Evolutionary conservation across 139 green algal species (phyloP), one percentile per base, ranked within the genome.

Genomic region (Picochlorum costavermella): DNA sequence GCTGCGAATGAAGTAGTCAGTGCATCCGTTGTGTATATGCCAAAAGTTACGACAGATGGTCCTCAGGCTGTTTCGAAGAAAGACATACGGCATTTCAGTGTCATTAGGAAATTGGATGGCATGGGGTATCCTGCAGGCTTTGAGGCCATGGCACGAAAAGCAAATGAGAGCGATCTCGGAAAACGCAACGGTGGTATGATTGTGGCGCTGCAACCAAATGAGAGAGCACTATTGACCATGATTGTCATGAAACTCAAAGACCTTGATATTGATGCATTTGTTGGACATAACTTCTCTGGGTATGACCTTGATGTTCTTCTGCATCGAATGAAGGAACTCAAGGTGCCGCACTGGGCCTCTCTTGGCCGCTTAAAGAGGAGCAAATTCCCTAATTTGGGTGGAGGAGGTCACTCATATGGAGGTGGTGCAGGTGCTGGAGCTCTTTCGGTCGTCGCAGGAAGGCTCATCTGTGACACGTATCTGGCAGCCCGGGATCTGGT

Each of bases 381-480:
- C 26, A 77, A 71, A 44, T 90, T 94, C 68, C 94, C 93, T 10
- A 87, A 80, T 53, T 76, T 98, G 13, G 81, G 70, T 3, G 88
- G 87, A 6, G 88, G 89, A 3, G 87, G 86, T 17, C 77, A 89
- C 48, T 69, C 61, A 4, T 96, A 86, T 65, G 92, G 91, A 8
- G 88, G 88, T 28, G 92, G 92, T 14, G 92, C 91, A 13, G 69
- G 79, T 9, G 12, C 59, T 76, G 55, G 48, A 61, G 23, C 67
- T 51, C 37, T 59, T 26, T 45, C 56, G 11, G 50, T 29, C 12
- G 44, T 90, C 46, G 75, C 92, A 29, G 92, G 92, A 26, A 81
- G 92, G 23, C 80, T 98, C 64, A 71, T 99, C 61, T 96, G 88
- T 65, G 94, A 99, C 83, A 99, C 94, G 14, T 99, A 96, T 73